Base-by-base conservation (phyloP, 352 stramenopile species). In the Pythium dissotocum region DNA sequence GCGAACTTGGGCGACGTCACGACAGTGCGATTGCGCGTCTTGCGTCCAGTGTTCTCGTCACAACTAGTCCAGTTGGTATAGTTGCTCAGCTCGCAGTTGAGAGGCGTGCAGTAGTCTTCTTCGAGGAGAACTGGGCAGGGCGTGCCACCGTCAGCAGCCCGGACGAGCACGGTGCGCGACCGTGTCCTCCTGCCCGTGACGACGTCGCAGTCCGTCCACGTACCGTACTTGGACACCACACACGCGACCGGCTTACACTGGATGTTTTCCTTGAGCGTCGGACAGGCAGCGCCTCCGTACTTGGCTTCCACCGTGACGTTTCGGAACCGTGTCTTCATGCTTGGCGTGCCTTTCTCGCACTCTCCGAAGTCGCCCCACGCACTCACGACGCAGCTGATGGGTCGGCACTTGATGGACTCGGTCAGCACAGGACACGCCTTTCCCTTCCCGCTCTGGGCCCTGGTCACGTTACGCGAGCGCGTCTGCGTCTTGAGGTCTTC, bases 41-140 rank as follows among this genome's bases (percentile, higher is more conserved):
- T 77, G 46, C 70, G 38, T 12, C 77, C 77, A 18, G 69, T 81
- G 57, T 70, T 64, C 18, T 79, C 68, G 28, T 82, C 77, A 44
- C 85, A 88, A 4, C 70, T 69, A 6, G 78, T 87, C 80, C 82
- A 93, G 26, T 26, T 59, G 3, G 66, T 71, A 77, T 77, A 93
- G 5, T 67, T 28, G 12, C 71, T 73, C 36, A 93, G 73, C 0
- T 65, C 74, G 53, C 85, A 93, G 36, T 85, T 58, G 38, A 87
- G 69, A 8, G 71, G 74, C 2, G 52, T 32, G 38, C 85, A 93
- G 4, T 68, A 79, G 2, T 58, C 58, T 0, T 68, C 70, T 14
- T 89, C 69, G 0, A 63, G 71, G 0, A 90, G 56, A 0, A 36
- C 58, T 0, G 80, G 79, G 58, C 85, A 93, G 1, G 54, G 69